Base-by-base conservation (phyloP, 768 basidiomycete genomes). In the Kwoniella dejecticola region DNA sequence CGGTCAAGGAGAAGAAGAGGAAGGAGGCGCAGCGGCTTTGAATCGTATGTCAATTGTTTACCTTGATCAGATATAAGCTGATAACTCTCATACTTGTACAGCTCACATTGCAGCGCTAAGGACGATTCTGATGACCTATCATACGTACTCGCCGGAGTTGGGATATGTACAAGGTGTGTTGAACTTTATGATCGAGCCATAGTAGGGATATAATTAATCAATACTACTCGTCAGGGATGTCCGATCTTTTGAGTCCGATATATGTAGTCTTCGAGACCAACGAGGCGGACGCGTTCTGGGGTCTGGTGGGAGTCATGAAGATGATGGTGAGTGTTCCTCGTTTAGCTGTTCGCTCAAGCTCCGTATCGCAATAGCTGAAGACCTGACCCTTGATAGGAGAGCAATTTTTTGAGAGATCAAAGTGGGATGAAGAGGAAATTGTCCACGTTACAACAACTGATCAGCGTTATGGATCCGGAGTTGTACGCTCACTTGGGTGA, bases 401-500 rank as follows among this genome's bases (percentile, higher is more conserved):
- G 87, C 72, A 98, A 99, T 77, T 99, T 99, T 79, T 82, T 91
- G 38, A 86, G 92, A 5, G 96, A 99, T 73, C 96, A 99, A 76
- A 91, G 89, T 62, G 96, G 96, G 3, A 99, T 99, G 96, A 94
- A 91, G 83, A 87, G 88, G 62, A 93, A 98, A 72, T 79, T 99
- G 24, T 84, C 86, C 26, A 90, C 89, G 7, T 81, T 99, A 19
- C 96, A 98, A 72, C 88, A 95, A 69, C 80, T 99, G 13, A 89
- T 98, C 40, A 84, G 85, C 33, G 84, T 94, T 30, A 95, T 98
- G 91, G 96, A 99, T 73, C 93, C 94, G 1, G 91, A 97, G 72
- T 80, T 99, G 21, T 96, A 94, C 77, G 86, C 88, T 42, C 94
- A 98, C 80, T 79, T 97, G 55, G 89, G 90, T 90, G 68, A 52